Percentiles rank a stretch among this genome's conserved stretches.
These are phyloP conservation scores for Mimosa pudica DNA, from an alignment of 306 rosid species.

Conservation along the genomic window DNA sequence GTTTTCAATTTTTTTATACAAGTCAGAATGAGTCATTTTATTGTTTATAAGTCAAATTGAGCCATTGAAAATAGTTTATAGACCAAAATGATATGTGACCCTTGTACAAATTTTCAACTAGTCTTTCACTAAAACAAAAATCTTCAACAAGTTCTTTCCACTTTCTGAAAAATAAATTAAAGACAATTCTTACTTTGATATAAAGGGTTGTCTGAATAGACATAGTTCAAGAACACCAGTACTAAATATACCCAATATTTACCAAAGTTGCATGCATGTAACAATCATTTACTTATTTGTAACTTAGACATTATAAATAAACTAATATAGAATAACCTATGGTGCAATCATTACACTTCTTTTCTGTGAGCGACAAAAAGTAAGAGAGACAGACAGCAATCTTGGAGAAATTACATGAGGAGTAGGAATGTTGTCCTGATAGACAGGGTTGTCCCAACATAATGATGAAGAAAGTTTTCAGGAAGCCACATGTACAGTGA, in stretches of 20 bases:
- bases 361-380: slow-evolving; percentile 20
- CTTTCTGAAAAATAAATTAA: slow-evolving; percentile 3
- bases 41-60: no score
- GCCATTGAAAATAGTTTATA: no score
- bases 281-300: neutral
- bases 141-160: neutral
- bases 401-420: neutral
- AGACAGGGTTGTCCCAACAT: neutral
- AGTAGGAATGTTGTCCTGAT: no score
- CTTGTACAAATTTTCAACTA: neutral
- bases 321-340: neutral
- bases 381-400: neutral
- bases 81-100: no score
- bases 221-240: slow-evolving; percentile 12
- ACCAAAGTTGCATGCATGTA: neutral
- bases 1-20: no score
- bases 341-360: neutral
- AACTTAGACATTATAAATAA: neutral
- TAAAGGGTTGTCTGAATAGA: neutral
- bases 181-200: neutral
- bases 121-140: neutral
- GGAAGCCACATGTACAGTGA: slow-evolving; percentile 57
- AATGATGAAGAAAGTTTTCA: slow-evolving; percentile 34
- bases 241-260: slow-evolving; percentile 18
- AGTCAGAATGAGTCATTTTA: no score